Conservation (phyloP, 176 grass and related monocot species). For the Thalia dealbata region DNA sequence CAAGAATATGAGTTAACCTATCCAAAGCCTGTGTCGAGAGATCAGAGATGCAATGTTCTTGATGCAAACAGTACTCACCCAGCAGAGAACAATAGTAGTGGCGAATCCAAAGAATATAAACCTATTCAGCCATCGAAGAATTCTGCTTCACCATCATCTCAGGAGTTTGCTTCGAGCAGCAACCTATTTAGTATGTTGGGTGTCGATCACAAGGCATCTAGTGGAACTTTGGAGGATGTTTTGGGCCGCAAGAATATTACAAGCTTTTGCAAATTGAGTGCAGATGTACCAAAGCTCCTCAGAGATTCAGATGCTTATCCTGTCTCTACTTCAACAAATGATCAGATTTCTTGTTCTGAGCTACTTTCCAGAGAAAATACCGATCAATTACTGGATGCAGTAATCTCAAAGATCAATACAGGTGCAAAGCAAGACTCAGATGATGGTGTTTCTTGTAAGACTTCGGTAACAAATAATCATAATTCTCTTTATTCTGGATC, state of each 20-base stretch:
- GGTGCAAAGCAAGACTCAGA: conserved; percentile 41
- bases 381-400: conserved; percentile 72
- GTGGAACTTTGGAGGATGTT: conserved; percentile 29
- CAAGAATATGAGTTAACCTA: conserved; percentile 26
- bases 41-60: conserved; percentile 17
- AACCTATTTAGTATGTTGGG: conserved; percentile 57
- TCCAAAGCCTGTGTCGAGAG: conserved; percentile 17
- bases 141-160: conserved; percentile 24
- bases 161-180: conserved; percentile 34
- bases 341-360: conserved; percentile 33
- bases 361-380: conserved; percentile 41
- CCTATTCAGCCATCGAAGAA: conserved; percentile 10
- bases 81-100: conserved; percentile 8
- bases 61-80: conserved; percentile 27
- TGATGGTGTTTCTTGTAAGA: conserved; percentile 50
- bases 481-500: conserved; percentile 28
- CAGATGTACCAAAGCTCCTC: conserved; percentile 32
- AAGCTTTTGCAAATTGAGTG: conserved; percentile 31
- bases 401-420: conserved; percentile 55
- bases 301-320: conserved; percentile 25
- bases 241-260: conserved; percentile 28
- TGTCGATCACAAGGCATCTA: conserved; percentile 26
- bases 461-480: conserved; percentile 37
- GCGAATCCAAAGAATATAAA: conserved; percentile 15
- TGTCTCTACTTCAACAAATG: conserved; percentile 35